phyloP scores from a whole-genome alignment of 169 alveolate genomes.

The Perkinsus chesapeaki region DNA sequence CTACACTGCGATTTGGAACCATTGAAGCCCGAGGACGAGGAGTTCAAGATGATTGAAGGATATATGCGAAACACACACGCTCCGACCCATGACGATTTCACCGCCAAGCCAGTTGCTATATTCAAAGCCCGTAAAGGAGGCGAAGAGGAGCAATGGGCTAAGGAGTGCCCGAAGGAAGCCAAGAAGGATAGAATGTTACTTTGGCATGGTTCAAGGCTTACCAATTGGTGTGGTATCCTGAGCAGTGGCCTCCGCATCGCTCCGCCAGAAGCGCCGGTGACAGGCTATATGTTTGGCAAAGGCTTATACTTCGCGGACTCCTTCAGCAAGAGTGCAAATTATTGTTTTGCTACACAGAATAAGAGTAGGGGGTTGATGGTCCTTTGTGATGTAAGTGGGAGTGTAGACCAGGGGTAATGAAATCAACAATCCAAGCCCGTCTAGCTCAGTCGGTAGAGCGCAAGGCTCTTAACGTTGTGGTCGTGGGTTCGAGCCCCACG shows the following conservation, averaged over 20 bases:
- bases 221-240: conserved; percentile 52
- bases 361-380: not conserved
- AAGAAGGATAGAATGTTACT: conserved; percentile 33
- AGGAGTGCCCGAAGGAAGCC: not conserved
- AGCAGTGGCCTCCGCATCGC: conserved; percentile 60
- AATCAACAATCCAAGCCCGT: conserved; percentile 62
- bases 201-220: conserved; percentile 59
- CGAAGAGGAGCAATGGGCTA: not conserved
- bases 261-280: conserved; percentile 64
- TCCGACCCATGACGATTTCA: not conserved
- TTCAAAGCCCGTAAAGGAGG: not conserved
- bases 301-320: conserved; percentile 60
- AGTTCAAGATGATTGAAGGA: not conserved
- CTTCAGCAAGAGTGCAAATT: conserved; percentile 41
- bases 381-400: not conserved
- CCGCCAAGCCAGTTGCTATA: not conserved
- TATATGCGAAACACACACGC: not conserved
- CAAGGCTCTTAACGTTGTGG: conserved; percentile 98
- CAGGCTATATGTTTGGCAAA: conserved; percentile 63
- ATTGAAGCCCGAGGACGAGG: not conserved
- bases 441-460: conserved; percentile 99
- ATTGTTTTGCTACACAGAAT: conserved; percentile 27
- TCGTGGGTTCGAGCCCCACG: conserved; percentile 98
- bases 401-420: not conserved
- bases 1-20: not conserved